A percentile compares a stretch with the other conserved stretches of the same genome.
phyloP scores from a whole-genome alignment of 2,329 filamentous ascomycete genomes.

The Alternaria conjuncta region DNA sequence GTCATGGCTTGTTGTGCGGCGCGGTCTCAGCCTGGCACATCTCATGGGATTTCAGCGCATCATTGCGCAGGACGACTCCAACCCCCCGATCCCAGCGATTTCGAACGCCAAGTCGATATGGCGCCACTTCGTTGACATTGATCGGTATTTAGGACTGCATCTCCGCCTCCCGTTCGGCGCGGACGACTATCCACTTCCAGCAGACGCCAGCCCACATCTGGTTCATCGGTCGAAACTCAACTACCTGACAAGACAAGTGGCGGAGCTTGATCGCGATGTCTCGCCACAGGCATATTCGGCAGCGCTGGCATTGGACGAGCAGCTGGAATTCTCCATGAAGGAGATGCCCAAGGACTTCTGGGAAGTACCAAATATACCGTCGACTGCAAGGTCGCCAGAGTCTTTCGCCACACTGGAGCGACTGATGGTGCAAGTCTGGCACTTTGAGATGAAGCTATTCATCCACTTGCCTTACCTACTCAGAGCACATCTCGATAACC shows the following conservation, averaged over 20 bases:
- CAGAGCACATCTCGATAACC: slow-evolving; percentile 35
- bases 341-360: slow-evolving; percentile 43
- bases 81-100: slow-evolving; percentile 33
- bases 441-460: slow-evolving; percentile 46
- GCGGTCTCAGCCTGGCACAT: slow-evolving; percentile 44
- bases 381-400: slow-evolving; percentile 40
- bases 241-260: slow-evolving; percentile 29
- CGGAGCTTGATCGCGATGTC: slow-evolving; percentile 38
- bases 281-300: slow-evolving; percentile 41
- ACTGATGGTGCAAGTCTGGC: slow-evolving; percentile 44
- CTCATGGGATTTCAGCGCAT: slow-evolving; percentile 49
- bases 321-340: slow-evolving; percentile 39
- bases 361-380: slow-evolving; percentile 46
- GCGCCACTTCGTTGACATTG: slow-evolving; percentile 39
- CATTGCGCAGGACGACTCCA: slow-evolving; percentile 25
- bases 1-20: slow-evolving; percentile 42
- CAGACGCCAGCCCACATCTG: slow-evolving; percentile 25
- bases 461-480: slow-evolving; percentile 45
- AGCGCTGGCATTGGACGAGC: slow-evolving; percentile 42
- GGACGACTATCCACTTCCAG: slow-evolving; percentile 38
- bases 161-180: slow-evolving; percentile 44
- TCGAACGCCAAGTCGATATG: slow-evolving; percentile 38
- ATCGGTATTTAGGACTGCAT: slow-evolving; percentile 43
- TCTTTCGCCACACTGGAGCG: slow-evolving; percentile 35
- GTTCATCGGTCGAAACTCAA: slow-evolving; percentile 36